Conservation (phyloP, 2,329 filamentous ascomycete species). For the Aaosphaeria arxii region DNA sequence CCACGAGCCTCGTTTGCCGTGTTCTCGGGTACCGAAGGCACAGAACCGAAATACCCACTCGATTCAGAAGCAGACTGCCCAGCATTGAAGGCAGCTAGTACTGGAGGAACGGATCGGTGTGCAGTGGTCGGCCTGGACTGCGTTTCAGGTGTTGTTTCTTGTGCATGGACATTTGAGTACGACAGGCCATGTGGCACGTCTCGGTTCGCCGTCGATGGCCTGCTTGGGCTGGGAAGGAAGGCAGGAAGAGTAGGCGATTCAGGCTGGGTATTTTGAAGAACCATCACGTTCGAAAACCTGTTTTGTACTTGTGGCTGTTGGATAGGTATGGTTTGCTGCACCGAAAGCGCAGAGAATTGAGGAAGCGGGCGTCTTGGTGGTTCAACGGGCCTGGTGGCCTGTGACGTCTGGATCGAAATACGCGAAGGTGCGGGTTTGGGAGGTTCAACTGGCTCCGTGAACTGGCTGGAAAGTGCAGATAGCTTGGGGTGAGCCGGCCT, state of each 20-base stretch:
- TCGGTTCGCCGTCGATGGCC: constrained; percentile 27
- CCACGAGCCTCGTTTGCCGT: too few species aligned
- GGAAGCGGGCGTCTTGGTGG: constrained; percentile 13
- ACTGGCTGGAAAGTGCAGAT: constrained; percentile 6
- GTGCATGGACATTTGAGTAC: constrained; percentile 24
- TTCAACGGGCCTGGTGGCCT: constrained; percentile 14
- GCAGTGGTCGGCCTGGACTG: constrained; percentile 29
- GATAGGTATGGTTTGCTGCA: constrained; percentile 29
- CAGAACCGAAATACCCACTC: too few species aligned
- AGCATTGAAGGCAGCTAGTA: neutral
- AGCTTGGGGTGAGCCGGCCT: constrained; percentile 1
- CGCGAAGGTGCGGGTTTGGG: constrained; percentile 5
- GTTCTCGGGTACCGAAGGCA: too few species aligned
- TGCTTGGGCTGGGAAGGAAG: constrained; percentile 30
- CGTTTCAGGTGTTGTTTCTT: constrained; percentile 26
- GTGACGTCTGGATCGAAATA: constrained; percentile 5
- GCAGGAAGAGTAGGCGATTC: constrained; percentile 33
- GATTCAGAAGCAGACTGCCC: neutral
- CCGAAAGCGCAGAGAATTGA: constrained; percentile 19
- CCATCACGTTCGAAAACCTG: constrained; percentile 23
- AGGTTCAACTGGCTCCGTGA: constrained; percentile 15
- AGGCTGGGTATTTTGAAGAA: constrained; percentile 29
- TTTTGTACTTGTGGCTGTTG: constrained; percentile 9
- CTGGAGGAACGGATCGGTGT: constrained; percentile 15
- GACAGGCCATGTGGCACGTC: constrained; percentile 12